A percentile compares a stretch with the other conserved stretches of the same genome.
Conservation (phyloP, 78 protist species). For the Cavenderia fasciculata region DNA sequence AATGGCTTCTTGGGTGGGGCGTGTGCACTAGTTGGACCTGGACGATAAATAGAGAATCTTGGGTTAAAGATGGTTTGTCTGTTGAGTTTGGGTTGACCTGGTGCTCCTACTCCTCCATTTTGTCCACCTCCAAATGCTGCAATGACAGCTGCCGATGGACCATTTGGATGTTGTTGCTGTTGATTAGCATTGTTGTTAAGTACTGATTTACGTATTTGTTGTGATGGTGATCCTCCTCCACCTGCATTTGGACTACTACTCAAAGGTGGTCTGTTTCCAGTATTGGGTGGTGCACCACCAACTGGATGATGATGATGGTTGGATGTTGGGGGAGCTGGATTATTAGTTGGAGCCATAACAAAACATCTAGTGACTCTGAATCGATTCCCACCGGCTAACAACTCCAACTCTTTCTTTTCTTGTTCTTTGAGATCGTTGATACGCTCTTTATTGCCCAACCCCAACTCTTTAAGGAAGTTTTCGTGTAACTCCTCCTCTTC, state of each 20-base stretch:
- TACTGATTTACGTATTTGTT: neutral
- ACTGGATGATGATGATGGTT: neutral
- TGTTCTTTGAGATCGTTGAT: constrained; percentile 39
- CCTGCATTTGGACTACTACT: neutral
- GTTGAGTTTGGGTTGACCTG: neutral
- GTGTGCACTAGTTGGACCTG: no score
- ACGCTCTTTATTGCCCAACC: constrained; percentile 2
- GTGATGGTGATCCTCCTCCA: neutral
- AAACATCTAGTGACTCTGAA: constrained; percentile 70
- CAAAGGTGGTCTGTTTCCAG: neutral
- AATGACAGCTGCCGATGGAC: neutral
- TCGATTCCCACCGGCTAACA: constrained; percentile 52
- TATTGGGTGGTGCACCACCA: neutral
- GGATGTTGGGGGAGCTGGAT: neutral
- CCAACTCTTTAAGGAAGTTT: constrained; percentile 48
- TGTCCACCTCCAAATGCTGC: neutral
- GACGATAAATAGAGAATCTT: constrained; percentile 47
- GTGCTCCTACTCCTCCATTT: neutral
- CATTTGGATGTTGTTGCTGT: neutral
- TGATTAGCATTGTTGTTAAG: neutral
- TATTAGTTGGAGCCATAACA: constrained; percentile 19
- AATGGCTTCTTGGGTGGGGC: constrained; percentile 62
- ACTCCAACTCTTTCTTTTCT: constrained; percentile 60
- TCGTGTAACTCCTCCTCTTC: constrained; percentile 73
- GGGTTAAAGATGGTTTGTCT: constrained; percentile 28